Evolutionary conservation across 345 rosid species (phyloP), one percentile per base, ranked within the genome.

Genomic region (Lumnitzera littorea): DNA sequence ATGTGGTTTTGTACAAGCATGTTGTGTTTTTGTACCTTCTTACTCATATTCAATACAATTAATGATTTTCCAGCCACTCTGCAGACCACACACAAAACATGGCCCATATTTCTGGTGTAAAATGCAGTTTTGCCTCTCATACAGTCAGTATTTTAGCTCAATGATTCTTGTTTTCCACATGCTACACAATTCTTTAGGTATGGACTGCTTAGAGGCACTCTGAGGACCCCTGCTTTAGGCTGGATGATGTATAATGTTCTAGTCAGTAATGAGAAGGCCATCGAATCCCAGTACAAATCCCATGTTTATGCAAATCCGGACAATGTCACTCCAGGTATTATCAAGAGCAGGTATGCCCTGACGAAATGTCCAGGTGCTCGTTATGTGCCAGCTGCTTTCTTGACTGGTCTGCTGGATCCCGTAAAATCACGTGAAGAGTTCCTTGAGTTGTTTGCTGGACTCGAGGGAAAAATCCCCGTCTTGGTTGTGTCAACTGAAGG

Each of bases 201-300:
- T 14, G 88, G 88, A 48, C 41, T 91, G 59, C 84, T 85, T 25
- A 84, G 95, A 67, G 92, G 88, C 74, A 84, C 95, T 52, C 67
- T 92, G 70, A 78, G 87, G 71, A 80, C 92, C 31, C 98, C 96
- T 15, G 95, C 77, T 24, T 78, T 89, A 6, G 96, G 98, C 16
- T 85, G 96, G 94, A 87, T 92, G 89, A 72, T 87, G 85, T 89
- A 89, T 76, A 92, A 85, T 73, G 78, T 87, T 86, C 87, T 91
- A 20, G 96, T 92, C 52, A 89, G 96, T 94, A 89, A 87, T 25
- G 88, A 85, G 82, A 87, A 88, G 66, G 78, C 92, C 50, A 89
- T 91, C 50, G 76, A 83, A 60, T 91, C 96, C 53, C 96, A 89
- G 55, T 89, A 89, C 76, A 81, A 82, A 70, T 92, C 96, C 17